Percentiles rank a stretch among this genome's conserved stretches.
phyloP scores from a whole-genome alignment of 345 rosid species.

The Erucastrum elatum region DNA sequence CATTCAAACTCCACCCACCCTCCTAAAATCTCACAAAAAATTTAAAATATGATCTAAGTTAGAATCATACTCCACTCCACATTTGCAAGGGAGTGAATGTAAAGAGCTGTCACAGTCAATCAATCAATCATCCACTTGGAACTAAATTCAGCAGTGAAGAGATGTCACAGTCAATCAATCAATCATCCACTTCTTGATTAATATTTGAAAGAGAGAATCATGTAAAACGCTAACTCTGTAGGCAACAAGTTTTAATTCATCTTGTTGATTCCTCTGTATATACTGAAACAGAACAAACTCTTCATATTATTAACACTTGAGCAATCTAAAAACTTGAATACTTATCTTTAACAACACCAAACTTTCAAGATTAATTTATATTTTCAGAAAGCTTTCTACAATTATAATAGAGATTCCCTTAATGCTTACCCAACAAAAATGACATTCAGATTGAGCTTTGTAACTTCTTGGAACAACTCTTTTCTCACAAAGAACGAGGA shows the following conservation, averaged over 20 bases:
- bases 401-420: not conserved
- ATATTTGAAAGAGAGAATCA: not conserved
- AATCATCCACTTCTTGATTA: not conserved
- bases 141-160: not conserved
- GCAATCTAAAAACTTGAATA: not conserved
- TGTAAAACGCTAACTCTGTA: not conserved
- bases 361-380: not conserved
- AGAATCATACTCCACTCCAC: not conserved
- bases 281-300: not conserved
- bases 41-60: not conserved
- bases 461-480: conserved; percentile 18
- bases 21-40: not conserved
- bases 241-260: not conserved
- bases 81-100: not conserved
- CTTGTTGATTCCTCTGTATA: not conserved
- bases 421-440: not conserved
- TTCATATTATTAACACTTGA: not conserved
- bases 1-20: not conserved
- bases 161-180: not conserved
- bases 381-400: not conserved
- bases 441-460: not conserved
- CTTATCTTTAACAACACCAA: not conserved
- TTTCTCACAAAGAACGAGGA: conserved; percentile 14
- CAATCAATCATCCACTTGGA: too few relatives aligned
- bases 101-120: not conserved